Evolutionary conservation across 2,329 filamentous ascomycete genomes (phyloP).

Genomic region (Trichoderma aggressivum): DNA sequence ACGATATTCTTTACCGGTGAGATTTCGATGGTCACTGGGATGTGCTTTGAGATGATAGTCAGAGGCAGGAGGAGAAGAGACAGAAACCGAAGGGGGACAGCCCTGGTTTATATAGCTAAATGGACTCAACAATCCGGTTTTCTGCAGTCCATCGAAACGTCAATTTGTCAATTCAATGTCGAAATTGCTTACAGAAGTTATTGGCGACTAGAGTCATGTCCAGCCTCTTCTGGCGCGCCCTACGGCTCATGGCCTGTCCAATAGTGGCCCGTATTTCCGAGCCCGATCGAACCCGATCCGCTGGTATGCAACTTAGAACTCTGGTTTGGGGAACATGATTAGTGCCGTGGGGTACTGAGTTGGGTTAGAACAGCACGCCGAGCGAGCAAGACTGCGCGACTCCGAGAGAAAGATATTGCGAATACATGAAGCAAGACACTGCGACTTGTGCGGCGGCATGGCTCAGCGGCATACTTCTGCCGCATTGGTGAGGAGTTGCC

Average conservation of each 20-base stretch:
- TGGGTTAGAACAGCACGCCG: neutral
- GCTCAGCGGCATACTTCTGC: neutral
- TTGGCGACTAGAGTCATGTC: neutral
- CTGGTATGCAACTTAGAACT: neutral
- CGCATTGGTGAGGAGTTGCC: neutral
- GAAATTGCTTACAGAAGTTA: neutral
- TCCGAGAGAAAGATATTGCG: neutral
- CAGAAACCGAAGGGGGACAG: neutral
- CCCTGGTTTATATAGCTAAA: neutral
- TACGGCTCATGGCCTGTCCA: neutral
- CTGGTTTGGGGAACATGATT: conserved; percentile 2
- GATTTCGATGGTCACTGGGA: neutral
- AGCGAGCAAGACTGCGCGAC: neutral
- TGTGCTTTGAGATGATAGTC: neutral
- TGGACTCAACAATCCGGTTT: neutral
- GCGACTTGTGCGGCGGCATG: neutral
- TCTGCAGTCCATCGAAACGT: neutral
- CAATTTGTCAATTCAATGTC: neutral
- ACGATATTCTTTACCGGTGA: neutral
- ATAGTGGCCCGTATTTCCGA: neutral
- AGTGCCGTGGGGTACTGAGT: neutral
- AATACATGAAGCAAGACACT: neutral
- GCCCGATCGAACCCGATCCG: neutral
- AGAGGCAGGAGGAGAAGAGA: neutral
- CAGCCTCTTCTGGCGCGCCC: neutral